Base-by-base conservation (phyloP, 2,329 filamentous ascomycete species). In the Pseudogymnoascus sp. region DNA sequence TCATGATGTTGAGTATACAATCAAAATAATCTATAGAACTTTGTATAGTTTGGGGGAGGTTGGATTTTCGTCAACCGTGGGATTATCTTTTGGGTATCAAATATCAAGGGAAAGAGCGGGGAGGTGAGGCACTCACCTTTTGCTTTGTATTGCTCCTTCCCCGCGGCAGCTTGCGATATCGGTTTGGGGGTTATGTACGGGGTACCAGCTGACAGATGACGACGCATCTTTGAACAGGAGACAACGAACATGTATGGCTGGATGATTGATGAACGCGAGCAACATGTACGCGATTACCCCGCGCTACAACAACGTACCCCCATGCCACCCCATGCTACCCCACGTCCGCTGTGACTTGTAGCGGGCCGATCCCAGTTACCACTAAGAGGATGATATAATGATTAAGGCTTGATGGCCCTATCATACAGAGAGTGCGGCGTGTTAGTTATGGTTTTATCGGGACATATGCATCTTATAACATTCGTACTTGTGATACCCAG, bases 151-250 rank as follows among this genome's bases (percentile, higher is more conserved):
- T 53, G 47, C 28, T 53, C 6, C n/a, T 35, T 53, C 47, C 47
- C 28, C 28, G 28, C 47, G 5, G 33, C 6, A 20, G 28, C 47
- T 33, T 53, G 47, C 47, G 47, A 53, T 53, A 53, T 53, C 47
- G 47, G 47, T 53, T 53, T 53, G 47, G 47, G 47, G 47, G 47
- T 33, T 53, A 53, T 35, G 47, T 53, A 53, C 28, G 47, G 47
- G 15, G 47, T 53, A 53, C 47, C 47, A 53, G 47, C 47, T 53
- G 47, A 53, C 47, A 53, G 47, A 53, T 53, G 47, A 53, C 47
- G 47, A 53, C 47, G 47, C 47, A 53, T 53, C 47, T 53, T 53
- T 28, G 15, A 14, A 33, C 9, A 53, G 28, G 15, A 53, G 20
- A 18, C 47, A 33, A 4, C 22, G 25, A 53, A 33, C 2, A 20